These are phyloP conservation scores for Fusarium marasasianum DNA, from an alignment of 2,329 filamentous ascomycete species.

Conservation along the genomic window DNA sequence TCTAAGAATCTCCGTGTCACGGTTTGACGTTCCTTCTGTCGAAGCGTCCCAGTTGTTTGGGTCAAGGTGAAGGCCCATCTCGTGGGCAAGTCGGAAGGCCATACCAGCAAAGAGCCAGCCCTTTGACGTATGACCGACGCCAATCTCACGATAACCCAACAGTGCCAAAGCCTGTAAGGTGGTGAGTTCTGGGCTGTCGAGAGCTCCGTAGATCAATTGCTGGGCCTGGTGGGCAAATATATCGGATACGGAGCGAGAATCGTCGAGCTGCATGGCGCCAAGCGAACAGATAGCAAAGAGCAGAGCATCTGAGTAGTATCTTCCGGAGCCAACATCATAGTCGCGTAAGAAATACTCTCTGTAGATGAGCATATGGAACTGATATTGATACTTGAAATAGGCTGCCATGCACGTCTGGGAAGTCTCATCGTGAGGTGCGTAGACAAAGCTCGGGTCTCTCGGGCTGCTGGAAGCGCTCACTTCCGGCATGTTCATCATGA, in stretches of 20 bases:
- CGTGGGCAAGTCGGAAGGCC: conserved; percentile 60
- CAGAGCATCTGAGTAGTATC: conserved; percentile 60
- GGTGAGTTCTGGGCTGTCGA: conserved; percentile 59
- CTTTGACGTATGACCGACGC: conserved; percentile 57
- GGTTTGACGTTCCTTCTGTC: conserved; percentile 43
- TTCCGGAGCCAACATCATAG: conserved; percentile 56
- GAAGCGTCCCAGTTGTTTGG: conserved; percentile 59
- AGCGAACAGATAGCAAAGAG: conserved; percentile 60
- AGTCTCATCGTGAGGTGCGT: conserved; percentile 55
- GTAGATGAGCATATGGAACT: conserved; percentile 61
- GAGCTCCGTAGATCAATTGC: conserved; percentile 54
- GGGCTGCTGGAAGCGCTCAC: conserved; percentile 31
- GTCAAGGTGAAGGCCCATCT: conserved; percentile 63
- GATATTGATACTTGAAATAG: conserved; percentile 60
- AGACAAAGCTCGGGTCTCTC: conserved; percentile 45
- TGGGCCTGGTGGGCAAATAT: conserved; percentile 57
- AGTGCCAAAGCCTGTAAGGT: conserved; percentile 57
- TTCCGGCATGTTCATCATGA: conserved; percentile 12
- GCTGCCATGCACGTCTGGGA: conserved; percentile 57
- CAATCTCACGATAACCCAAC: conserved; percentile 58
- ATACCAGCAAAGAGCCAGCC: conserved; percentile 63
- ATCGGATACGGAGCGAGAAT: conserved; percentile 52
- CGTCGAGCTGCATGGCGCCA: conserved; percentile 57
- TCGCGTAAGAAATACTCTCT: conserved; percentile 61
- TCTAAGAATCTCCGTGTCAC: conserved; percentile 58